Conservation (phyloP, 495 filamentous ascomycete species). For the Cercophora newfieldiana region DNA sequence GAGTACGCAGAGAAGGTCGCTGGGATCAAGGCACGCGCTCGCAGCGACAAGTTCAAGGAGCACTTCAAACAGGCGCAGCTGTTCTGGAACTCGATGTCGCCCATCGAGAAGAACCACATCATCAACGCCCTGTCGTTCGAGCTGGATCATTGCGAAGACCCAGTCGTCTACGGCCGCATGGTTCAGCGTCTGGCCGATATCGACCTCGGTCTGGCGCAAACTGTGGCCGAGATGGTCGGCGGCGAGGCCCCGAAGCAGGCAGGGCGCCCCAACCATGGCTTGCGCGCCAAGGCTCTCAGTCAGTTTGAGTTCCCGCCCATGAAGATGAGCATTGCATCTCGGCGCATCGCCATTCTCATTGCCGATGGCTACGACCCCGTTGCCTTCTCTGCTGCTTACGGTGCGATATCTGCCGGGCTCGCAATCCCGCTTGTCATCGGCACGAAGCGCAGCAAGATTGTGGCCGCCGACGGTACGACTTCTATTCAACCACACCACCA, state of each 20-base stretch:
- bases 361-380: conserved; percentile 76
- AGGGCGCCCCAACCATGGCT: conserved; percentile 62
- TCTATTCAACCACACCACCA: conserved; percentile 75
- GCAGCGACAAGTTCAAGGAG: conserved; percentile 78
- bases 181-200: conserved; percentile 69
- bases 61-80: conserved; percentile 71
- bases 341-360: conserved; percentile 75
- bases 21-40: conserved; percentile 69
- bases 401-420: conserved; percentile 57
- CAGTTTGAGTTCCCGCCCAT: conserved; percentile 66
- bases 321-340: conserved; percentile 66
- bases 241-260: conserved; percentile 58
- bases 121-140: conserved; percentile 75
- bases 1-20: conserved; percentile 66
- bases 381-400: conserved; percentile 64
- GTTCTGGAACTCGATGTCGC: conserved; percentile 78
- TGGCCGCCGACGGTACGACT: conserved; percentile 55
- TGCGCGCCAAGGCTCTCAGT: conserved; percentile 62
- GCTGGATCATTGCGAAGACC: conserved; percentile 87
- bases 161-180: conserved; percentile 74
- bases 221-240: conserved; percentile 69
- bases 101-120: conserved; percentile 70
- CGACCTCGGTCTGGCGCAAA: conserved; percentile 68
- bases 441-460: conserved; percentile 59
- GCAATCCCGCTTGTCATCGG: conserved; percentile 76